These are phyloP conservation scores for Ogataea trehaloabstinens DNA, from an alignment of 805 yeast genomes.

Conservation along the genomic window DNA sequence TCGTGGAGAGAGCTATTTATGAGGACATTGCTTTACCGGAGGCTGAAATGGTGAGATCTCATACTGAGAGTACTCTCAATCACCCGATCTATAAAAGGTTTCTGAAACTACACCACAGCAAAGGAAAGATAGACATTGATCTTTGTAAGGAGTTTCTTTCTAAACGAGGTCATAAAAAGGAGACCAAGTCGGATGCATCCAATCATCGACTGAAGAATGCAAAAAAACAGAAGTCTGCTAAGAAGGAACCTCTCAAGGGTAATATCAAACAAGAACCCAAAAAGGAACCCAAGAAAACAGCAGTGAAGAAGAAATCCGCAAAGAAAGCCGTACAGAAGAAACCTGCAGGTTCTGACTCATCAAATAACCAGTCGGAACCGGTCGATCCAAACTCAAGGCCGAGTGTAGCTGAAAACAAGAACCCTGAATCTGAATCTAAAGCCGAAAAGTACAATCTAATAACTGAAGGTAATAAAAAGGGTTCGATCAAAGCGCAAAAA, in stretches of 20 bases:
- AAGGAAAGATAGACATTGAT: neutral
- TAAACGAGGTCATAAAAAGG: too few relatives aligned
- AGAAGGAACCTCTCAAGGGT: constrained; percentile 2
- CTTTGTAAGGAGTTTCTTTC: too few relatives aligned
- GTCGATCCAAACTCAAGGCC: too few relatives aligned
- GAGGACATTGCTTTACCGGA: neutral
- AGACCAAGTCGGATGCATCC: too few relatives aligned
- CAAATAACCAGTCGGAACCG: too few relatives aligned
- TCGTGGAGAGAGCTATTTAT: constrained; percentile 1
- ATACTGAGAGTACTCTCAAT: neutral
- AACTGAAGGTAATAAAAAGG: too few relatives aligned
- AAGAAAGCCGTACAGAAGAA: constrained; percentile 9
- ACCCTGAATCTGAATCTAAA: too few relatives aligned
- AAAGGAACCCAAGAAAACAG: neutral
- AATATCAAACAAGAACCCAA: constrained; percentile 4
- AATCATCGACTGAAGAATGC: neutral
- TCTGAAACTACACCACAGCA: neutral
- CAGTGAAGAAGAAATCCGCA: neutral
- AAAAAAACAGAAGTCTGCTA: constrained; percentile 1
- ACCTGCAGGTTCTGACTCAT: neutral
- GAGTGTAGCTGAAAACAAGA: too few relatives aligned
- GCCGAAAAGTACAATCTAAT: too few relatives aligned
- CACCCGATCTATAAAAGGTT: constrained; percentile 1
- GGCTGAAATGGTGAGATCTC: neutral
- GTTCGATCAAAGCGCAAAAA: too few relatives aligned